Evolutionary conservation across 1,139 yeast genomes (phyloP), one percentile per base, ranked within the genome.

Genomic region (Meyerozyma guilliermondii): DNA sequence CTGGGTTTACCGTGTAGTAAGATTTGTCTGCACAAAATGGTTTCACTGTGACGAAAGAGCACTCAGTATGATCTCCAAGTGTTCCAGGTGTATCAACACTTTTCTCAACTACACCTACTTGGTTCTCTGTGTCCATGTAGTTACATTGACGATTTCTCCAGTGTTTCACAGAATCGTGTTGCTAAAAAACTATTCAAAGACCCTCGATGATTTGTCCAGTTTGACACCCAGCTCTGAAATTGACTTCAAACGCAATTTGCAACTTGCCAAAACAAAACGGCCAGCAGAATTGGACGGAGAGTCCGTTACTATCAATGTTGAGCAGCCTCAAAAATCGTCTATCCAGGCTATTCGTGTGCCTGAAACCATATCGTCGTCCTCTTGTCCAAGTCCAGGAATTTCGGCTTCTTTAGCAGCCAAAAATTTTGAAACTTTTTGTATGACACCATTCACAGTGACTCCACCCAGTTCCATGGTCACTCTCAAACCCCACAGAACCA

Each of bases 341-440:
- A 53, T 53, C 50, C 44, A 60, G 41, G 55, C 27, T 8, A 17
- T 34, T 10, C 17, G 18, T 13, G 24, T 26, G n/a, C 6, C 14
- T n/a, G 24, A 29, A 20, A 11, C 22, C 38, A 20, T 27, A 17
- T 18, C 39, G 35, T 7, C 13, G 16, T n/a, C 24, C 11, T 9
- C 36, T 29, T 5, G 36, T 29, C n/a, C 24, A 13, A 10, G 59
- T 11, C 58, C 63, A 17, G 62, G 64, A 2, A 47, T 10, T 9
- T 11, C 68, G 7, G 58, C 60, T 27, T 62, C 75, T 14, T 72
- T 77, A 9, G 78, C 79, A 5, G 69, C 75, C 4, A 76, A 74
- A 46, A 80, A 80, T 52, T 80, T 80, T 51, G 81, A 78, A 52
- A 75, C 66, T 44, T 79, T 76, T 47, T 74, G 80, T 46, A 60